phyloP scores from a whole-genome alignment of 163 green algal species.

The Prototheca stagnorum region DNA sequence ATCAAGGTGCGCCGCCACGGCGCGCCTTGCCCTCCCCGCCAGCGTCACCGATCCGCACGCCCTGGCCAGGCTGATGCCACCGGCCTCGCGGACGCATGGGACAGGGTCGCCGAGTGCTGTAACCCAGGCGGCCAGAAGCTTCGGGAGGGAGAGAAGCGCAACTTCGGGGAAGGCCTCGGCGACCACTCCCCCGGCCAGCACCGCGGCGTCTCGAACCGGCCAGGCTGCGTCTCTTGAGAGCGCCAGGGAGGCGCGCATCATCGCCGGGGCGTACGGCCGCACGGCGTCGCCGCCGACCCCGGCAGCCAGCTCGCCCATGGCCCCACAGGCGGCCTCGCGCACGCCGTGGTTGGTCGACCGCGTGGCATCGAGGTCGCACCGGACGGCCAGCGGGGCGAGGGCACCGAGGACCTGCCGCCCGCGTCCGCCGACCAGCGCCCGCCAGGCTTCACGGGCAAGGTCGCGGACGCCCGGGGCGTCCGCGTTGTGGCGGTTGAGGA shows the following conservation, averaged over 20 bases:
- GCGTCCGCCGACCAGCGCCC: slow-evolving; percentile 35
- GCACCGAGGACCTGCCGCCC: slow-evolving; percentile 48
- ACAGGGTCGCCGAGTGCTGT: slow-evolving; percentile 80
- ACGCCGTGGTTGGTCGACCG: slow-evolving; percentile 72
- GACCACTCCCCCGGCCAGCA: background rate
- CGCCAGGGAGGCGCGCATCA: slow-evolving; percentile 55
- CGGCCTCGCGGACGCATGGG: slow-evolving; percentile 59
- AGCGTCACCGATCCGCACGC: no score
- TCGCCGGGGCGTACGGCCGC: slow-evolving; percentile 34
- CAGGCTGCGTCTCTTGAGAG: slow-evolving; percentile 77
- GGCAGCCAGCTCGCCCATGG: slow-evolving; percentile 69
- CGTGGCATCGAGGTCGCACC: slow-evolving; percentile 62
- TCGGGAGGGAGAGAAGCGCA: background rate
- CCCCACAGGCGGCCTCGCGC: slow-evolving; percentile 73
- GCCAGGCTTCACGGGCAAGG: slow-evolving; percentile 76
- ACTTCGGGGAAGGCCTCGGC: background rate
- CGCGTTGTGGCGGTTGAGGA: slow-evolving; percentile 73
- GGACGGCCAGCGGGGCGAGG: slow-evolving; percentile 43
- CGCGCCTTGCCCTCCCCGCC: no score
- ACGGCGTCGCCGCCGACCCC: slow-evolving; percentile 39
- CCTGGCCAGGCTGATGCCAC: slow-evolving; percentile 50
- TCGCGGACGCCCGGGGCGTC: slow-evolving; percentile 73
- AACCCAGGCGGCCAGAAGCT: slow-evolving; percentile 45
- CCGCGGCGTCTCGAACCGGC: slow-evolving; percentile 62
- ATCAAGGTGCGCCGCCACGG: no score